These are phyloP conservation scores for Colletotrichum sp. DNA, from an alignment of 2,329 filamentous ascomycete species.

Conservation along the genomic window DNA sequence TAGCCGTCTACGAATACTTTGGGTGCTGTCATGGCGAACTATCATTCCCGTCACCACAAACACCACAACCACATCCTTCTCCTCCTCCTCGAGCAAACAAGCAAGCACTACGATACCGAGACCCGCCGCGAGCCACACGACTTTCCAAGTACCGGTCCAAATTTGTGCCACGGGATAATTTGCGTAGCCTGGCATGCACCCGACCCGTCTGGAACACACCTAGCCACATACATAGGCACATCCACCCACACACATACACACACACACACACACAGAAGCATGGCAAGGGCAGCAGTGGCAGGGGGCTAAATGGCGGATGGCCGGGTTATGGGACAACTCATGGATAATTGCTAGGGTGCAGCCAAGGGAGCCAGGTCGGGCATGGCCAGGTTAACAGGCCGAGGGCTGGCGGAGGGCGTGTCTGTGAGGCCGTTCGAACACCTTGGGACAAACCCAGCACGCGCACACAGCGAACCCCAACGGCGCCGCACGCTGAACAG, in stretches of 20 bases:
- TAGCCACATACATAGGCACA: background rate
- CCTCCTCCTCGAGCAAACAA: background rate
- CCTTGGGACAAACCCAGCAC: background rate
- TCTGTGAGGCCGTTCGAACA: background rate
- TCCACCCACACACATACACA: background rate
- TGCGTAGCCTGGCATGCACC: background rate
- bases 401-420: background rate
- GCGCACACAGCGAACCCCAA: background rate
- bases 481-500: background rate
- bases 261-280: background rate
- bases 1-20: background rate
- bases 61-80: background rate
- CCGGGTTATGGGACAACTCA: slow-evolving; percentile 6
- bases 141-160: background rate
- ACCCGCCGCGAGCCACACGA: background rate
- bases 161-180: background rate
- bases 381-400: background rate
- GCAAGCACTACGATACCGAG: background rate
- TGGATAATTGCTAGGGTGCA: background rate
- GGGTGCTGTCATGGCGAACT: background rate
- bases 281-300: background rate
- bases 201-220: background rate
- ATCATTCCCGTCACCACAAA: background rate
- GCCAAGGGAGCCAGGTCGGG: background rate
- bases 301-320: background rate